Base-by-base conservation (phyloP, 495 filamentous ascomycete genomes). In the Hypoxylon fragiforme region DNA sequence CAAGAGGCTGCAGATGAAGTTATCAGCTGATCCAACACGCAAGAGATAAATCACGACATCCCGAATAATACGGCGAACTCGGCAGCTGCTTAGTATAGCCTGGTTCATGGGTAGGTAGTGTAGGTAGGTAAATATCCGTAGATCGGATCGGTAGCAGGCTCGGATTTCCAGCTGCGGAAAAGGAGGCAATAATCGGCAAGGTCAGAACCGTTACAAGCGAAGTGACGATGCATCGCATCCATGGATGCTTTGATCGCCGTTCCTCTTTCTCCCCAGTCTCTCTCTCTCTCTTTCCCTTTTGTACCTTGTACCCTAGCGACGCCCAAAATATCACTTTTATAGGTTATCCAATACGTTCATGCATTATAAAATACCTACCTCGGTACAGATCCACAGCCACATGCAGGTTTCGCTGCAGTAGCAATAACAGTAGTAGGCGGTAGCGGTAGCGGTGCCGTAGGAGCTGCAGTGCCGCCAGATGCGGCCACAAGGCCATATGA, bases 1-100 rank as follows among this genome's bases (percentile, higher is more conserved):
- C 58, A 56, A 49, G 58, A 62, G 58, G 58, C 52, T 57, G 52
- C 52, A 57, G 58, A 49, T 4, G 32, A 52, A 52, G 58, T 40
- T 62, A 56, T 62, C 58, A 62, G 58, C 58, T 62, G 58, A 56
- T 21, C 51, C 24, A 48, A 52, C 34, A 40, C 39, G 58, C 26
- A 40, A 32, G 24, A 48, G 44, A 26, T 26, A 35, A 47, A 56
- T 43, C 38, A 50, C 49, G 46, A 40, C 32, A 54, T 50, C 24
- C 24, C 24, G 24, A 28, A 9, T 4, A 4, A 4, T 41, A n/a
- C 30, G 45, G 48, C 48, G 36, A 49, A 32, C 13, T 34, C 39
- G 13, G 35, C 15, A 38, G 18, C 11, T 34, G 38, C 32, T 13
- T 44, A 35, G n/a, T n/a, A n/a, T n/a, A n/a, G n/a, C n/a, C n/a